phyloP scores from a whole-genome alignment of 768 basidiomycete genomes.

The Boletus barrowsii region DNA sequence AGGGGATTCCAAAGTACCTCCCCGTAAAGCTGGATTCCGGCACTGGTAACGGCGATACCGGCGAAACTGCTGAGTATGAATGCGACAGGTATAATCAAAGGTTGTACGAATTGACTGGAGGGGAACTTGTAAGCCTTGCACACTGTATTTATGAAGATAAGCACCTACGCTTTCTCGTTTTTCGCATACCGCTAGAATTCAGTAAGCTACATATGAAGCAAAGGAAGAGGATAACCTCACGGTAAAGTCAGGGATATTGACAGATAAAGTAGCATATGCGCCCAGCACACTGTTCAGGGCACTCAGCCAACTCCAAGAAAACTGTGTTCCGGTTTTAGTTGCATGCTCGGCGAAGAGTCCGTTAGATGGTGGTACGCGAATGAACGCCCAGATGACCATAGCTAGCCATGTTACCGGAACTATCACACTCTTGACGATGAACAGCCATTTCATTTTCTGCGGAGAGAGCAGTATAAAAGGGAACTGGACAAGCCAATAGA shows the following conservation, averaged over 20 bases:
- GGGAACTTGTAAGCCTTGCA: not conserved
- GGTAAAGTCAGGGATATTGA: conserved; percentile 87
- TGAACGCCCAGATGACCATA: conserved; percentile 77
- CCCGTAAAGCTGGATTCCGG: conserved; percentile 71
- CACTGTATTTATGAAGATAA: not conserved
- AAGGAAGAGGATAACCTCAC: conserved; percentile 21
- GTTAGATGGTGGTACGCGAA: conserved; percentile 56
- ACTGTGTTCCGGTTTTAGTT: conserved; percentile 48
- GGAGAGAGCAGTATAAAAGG: conserved; percentile 76
- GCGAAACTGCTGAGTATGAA: conserved; percentile 77
- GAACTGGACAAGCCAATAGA: conserved; percentile 77
- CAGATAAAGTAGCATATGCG: conserved; percentile 65
- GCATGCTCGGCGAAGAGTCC: conserved; percentile 59
- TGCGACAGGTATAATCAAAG: conserved; percentile 72
- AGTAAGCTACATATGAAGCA: not conserved
- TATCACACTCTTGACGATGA: conserved; percentile 62
- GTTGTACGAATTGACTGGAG: conserved; percentile 65
- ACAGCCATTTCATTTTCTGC: conserved; percentile 74
- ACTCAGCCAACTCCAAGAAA: conserved; percentile 75
- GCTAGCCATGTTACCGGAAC: conserved; percentile 65
- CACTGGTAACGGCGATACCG: conserved; percentile 78
- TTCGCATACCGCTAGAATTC: conserved; percentile 63
- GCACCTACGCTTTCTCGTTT: conserved; percentile 55
- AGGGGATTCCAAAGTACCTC: conserved; percentile 72
- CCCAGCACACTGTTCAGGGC: conserved; percentile 78